Evolutionary conservation across 108 stramenopile genomes (phyloP), one percentile per base, ranked within the genome.

Genomic region (Skeletonema marinoi): DNA sequence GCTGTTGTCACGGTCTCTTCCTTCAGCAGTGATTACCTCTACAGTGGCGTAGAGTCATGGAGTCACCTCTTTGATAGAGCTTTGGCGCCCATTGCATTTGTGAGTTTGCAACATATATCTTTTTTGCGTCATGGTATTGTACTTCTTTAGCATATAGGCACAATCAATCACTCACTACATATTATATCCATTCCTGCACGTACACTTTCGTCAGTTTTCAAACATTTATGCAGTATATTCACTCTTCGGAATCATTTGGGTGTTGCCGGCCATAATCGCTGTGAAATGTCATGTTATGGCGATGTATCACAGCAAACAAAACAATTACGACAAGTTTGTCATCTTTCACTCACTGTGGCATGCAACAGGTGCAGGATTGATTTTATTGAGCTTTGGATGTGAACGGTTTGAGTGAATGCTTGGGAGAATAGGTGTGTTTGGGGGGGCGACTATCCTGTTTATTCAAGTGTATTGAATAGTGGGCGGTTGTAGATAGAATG

Each of bases 341-440:
- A 29, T 80, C 17, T 84, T 68, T 74, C 83, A 84, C 44, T 76
- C 78, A 10, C 25, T 77, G 7, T 82, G 81, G 81, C 81, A 82
- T 65, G 48, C 33, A 2, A 73, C 78, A 9, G 81, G 81, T 5
- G 60, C 58, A 13, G 73, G 77, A 17, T 44, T 68, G 39, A 70
- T 82, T 13, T 29, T 82, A 9, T 19, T 70, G 13, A 67, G 76
- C 29, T 82, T 66, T 73, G 30, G 4, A n/a, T 4, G 14, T 60
- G 29, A 77, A 82, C 73, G 71, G 50, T 17, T n/a, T 50, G 4
- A 17, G 3, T 19, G 48, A 50, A 19, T 50, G 48, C 48, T 50
- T 50, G 48, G 48, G 48, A 50, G 17, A 19, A 50, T 50, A 41
- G 10, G 0, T 2, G 39, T 9, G 1, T 41, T 41, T 2, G 39